Percentiles rank a stretch among this genome's conserved stretches.
Evolutionary conservation across 768 basidiomycete species (phyloP).

Genomic region (Tubosaeta sp.): DNA sequence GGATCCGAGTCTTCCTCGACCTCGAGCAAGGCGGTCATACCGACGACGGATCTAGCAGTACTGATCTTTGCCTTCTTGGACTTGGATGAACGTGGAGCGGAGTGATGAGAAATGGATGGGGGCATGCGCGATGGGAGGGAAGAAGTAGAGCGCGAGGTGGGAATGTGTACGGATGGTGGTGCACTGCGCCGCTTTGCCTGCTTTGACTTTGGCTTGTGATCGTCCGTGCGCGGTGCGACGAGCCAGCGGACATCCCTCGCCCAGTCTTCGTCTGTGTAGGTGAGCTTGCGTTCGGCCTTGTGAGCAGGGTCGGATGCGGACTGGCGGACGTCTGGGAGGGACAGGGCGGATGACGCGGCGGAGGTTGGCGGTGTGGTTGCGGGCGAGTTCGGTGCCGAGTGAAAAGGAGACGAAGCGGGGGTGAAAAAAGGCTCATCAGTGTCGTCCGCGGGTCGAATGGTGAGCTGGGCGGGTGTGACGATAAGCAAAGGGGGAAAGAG

Average conservation of each 20-base stretch:
- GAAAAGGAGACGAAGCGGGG: conserved; percentile 17
- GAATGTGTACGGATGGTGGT: conserved; percentile 8
- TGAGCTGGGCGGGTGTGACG: conserved; percentile 10
- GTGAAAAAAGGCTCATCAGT: conserved; percentile 52
- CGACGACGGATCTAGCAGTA: conserved; percentile 42
- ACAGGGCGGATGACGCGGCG: conserved; percentile 28
- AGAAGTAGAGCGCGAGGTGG: conserved; percentile 20
- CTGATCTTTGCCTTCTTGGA: conserved; percentile 32
- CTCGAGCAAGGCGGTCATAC: conserved; percentile 51
- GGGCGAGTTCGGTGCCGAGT: conserved; percentile 17
- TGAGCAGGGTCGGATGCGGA: conserved; percentile 27
- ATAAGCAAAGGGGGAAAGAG: conserved; percentile 4
- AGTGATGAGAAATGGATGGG: conserved; percentile 10
- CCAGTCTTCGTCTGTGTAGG: conserved; percentile 59
- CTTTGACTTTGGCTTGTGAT: conserved; percentile 20
- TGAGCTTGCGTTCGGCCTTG: conserved; percentile 24
- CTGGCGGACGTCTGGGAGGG: conserved; percentile 34
- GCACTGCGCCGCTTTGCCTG: conserved; percentile 15
- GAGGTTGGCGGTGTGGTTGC: conserved; percentile 21
- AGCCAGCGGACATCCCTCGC: conserved; percentile 67
- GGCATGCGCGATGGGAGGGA: conserved; percentile 15
- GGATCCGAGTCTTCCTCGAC: conserved; percentile 45
- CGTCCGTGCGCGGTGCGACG: conserved; percentile 31
- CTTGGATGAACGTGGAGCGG: conserved; percentile 23
- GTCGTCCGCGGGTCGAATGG: conserved; percentile 22